These are phyloP conservation scores for Venturia asperata DNA, from an alignment of 2,329 filamentous ascomycete species.

Conservation along the genomic window DNA sequence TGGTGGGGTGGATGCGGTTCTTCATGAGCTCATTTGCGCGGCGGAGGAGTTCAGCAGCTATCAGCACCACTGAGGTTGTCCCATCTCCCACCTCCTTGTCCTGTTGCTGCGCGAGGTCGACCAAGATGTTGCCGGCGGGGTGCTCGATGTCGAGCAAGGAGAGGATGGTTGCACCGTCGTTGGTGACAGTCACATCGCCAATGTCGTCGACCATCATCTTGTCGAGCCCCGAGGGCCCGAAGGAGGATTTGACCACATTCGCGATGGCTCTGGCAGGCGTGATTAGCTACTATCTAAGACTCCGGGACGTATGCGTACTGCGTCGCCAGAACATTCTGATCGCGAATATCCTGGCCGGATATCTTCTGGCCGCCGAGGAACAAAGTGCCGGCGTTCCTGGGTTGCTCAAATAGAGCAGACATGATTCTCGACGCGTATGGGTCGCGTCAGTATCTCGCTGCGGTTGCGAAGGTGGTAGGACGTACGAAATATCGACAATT, in stretches of 20 bases:
- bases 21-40: slow-evolving; percentile 98
- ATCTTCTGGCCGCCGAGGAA: slow-evolving; percentile 98
- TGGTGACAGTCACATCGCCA: slow-evolving; percentile 97
- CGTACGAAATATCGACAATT: too few species aligned
- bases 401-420: slow-evolving; percentile 94
- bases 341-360: slow-evolving; percentile 89
- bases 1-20: slow-evolving; percentile 99
- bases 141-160: slow-evolving; percentile 94
- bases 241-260: slow-evolving; percentile 98
- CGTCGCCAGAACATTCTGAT: slow-evolving; percentile 94
- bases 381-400: slow-evolving; percentile 83
- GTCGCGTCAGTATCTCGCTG: background rate
- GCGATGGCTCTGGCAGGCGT: slow-evolving; percentile 58
- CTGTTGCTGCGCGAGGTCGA: slow-evolving; percentile 95
- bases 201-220: slow-evolving; percentile 99
- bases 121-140: slow-evolving; percentile 95
- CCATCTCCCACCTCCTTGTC: slow-evolving; percentile 99
- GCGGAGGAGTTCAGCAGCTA: slow-evolving; percentile 88
- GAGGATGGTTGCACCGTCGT: slow-evolving; percentile 96
- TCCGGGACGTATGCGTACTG: slow-evolving; percentile 39
- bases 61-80: slow-evolving; percentile 94
- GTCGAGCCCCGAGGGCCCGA: slow-evolving; percentile 91
- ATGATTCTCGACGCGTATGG: slow-evolving; percentile 43
- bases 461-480: background rate
- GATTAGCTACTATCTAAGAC: background rate